Evolutionary conservation across 805 yeast species (phyloP).

Genomic region (Candida sonorensis): DNA sequence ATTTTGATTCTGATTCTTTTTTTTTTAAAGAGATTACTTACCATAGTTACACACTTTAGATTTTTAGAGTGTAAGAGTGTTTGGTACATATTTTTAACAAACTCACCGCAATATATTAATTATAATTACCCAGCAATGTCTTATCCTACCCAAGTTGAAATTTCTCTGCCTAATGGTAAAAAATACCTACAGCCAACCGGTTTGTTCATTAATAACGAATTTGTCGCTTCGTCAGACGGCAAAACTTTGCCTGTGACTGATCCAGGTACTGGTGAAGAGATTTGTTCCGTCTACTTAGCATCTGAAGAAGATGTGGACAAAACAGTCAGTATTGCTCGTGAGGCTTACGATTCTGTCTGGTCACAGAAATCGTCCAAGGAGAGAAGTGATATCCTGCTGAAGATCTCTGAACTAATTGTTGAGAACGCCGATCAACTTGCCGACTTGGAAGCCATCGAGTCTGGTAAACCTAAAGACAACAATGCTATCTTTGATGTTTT

Average conservation of each 20-base stretch:
- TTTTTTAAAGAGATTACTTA: too few relatives aligned
- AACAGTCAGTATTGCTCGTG: slow-evolving; percentile 47
- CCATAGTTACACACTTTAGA: too few relatives aligned
- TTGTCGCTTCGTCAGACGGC: slow-evolving; percentile 43
- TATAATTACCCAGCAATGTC: too few relatives aligned
- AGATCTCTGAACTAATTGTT: slow-evolving; percentile 43
- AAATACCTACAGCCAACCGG: slow-evolving; percentile 70
- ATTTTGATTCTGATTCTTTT: too few relatives aligned
- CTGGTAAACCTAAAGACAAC: slow-evolving; percentile 48
- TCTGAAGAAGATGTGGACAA: slow-evolving; percentile 43
- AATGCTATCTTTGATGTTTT: slow-evolving; percentile 56
- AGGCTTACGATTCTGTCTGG: slow-evolving; percentile 45
- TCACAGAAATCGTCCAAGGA: slow-evolving; percentile 36
- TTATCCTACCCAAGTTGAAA: slow-evolving; percentile 10
- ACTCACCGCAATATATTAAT: too few relatives aligned
- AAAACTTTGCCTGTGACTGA: slow-evolving; percentile 52
- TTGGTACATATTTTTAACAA: too few relatives aligned
- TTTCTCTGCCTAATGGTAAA: slow-evolving; percentile 44
- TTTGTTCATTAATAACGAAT: slow-evolving; percentile 81
- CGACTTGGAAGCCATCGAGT: slow-evolving; percentile 51
- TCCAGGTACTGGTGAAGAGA: slow-evolving; percentile 49
- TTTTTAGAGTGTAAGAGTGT: too few relatives aligned
- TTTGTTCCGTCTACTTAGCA: slow-evolving; percentile 46
- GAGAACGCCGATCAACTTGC: slow-evolving; percentile 44
- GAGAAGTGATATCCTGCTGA: slow-evolving; percentile 39